A percentile compares a stretch with the other conserved stretches of the same genome.
Conservation (phyloP, 345 rosid species). For the Viola odorata region DNA sequence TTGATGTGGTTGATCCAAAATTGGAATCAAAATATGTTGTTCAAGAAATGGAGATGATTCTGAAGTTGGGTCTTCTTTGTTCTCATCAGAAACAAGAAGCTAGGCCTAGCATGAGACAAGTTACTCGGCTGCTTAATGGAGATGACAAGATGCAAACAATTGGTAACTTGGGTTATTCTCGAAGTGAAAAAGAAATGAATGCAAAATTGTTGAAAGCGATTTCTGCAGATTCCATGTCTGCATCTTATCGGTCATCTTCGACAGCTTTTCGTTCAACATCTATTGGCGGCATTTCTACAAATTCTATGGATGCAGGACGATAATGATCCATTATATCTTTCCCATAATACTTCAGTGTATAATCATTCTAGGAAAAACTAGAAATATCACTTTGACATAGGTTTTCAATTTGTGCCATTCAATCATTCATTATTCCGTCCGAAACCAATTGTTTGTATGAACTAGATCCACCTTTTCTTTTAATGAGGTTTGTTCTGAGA, state of each 20-base stretch:
- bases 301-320: slow-evolving; percentile 36
- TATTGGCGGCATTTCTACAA: slow-evolving; percentile 23
- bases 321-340: no score
- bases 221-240: slow-evolving; percentile 18
- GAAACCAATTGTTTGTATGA: no score
- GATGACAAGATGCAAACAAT: slow-evolving; percentile 41
- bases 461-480: no score
- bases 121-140: slow-evolving; percentile 42
- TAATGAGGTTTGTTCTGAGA: no score
- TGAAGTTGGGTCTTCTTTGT: slow-evolving; percentile 49
- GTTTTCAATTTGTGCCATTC: no score
- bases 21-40: slow-evolving; percentile 27
- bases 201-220: slow-evolving; percentile 16
- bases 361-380: no score
- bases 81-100: slow-evolving; percentile 33
- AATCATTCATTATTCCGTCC: no score
- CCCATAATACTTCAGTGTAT: no score
- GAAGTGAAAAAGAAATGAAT: slow-evolving; percentile 7
- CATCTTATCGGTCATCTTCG: slow-evolving; percentile 26
- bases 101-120: slow-evolving; percentile 59
- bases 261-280: not conserved
- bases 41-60: slow-evolving; percentile 41
- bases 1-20: slow-evolving; percentile 42
- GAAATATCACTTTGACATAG: no score
- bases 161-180: slow-evolving; percentile 22